Evolutionary conservation across 139 green algal species (phyloP), one percentile per base, ranked within the genome.

Genomic region (Closterium sp.): DNA sequence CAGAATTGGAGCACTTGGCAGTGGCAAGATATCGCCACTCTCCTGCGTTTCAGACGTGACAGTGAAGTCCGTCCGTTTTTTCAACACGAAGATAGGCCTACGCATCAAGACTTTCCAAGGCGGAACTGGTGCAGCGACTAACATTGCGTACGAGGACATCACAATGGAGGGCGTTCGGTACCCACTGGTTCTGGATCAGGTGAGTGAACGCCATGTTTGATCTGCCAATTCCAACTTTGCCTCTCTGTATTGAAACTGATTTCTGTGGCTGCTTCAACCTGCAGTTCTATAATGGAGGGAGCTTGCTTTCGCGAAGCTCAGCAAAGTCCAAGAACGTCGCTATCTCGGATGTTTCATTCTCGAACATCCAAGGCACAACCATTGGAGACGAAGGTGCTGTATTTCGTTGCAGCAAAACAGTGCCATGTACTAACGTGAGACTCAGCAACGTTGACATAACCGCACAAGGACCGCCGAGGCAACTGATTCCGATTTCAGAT

Each of bases 61-160:
- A 11, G 85, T 87, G 85, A 30, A 31, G 85, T 31, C 28, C n/a
- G 85, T 31, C 85, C n/a, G n/a, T 4, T 31, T 87, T 27, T 31
- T 30, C 85, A 87, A 87, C 85, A 87, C 85, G n/a, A 30, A 32
- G 10, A 87, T 31, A 31, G 85, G 85, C 21, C n/a, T 87, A 30
- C 85, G 85, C 85, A 87, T 87, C 17, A 87, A 87, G 85, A 87
- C 85, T 31, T 32, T 87, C 28, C 85, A 87, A 31, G 85, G 85
- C 19, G 85, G 85, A 30, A 17, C 85, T 17, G 85, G 85, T 31
- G 85, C 28, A 19, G 85, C 85, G 10, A 32, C n/a, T 21, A 87
- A 87, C 85, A 32, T 30, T 31, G 28, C 28, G 10, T 87, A 87
- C 19, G 85, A 87, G 28, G 22, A 87, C 85, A 87, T 87, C 1